Evolutionary conservation across 2,329 filamentous ascomycete genomes (phyloP).

Genomic region (Chalaropsis thielavioides): DNA sequence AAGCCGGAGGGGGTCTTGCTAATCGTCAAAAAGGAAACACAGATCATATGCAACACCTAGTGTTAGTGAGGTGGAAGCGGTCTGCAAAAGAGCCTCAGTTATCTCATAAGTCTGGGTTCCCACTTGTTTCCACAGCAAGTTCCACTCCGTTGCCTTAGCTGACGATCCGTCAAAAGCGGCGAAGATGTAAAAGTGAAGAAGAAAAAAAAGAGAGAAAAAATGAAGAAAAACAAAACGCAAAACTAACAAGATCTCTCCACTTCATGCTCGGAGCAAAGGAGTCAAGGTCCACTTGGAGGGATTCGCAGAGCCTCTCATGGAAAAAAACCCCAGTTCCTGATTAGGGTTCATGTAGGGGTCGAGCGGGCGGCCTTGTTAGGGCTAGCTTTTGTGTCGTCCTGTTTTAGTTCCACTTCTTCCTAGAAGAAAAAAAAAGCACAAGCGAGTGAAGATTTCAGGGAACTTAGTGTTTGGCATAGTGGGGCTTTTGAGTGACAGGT

Average conservation of each 20-base stretch:
- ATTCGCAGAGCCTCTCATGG: neutral
- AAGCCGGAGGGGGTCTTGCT: no score
- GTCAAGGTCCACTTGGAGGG: neutral
- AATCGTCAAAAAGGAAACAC: no score
- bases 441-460: no score
- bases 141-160: conserved; percentile 2
- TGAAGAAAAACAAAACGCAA: neutral
- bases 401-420: no score
- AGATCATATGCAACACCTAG: no score
- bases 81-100: conserved; percentile 3
- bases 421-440: no score
- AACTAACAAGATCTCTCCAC: neutral
- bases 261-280: no score
- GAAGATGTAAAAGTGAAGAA: neutral
- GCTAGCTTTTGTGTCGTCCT: no score
- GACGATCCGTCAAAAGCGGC: neutral
- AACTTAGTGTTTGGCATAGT: no score
- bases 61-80: neutral
- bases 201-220: neutral
- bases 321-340: neutral
- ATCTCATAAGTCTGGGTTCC: neutral
- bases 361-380: no score
- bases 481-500: no score
- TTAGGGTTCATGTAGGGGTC: neutral
- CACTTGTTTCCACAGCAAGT: conserved; percentile 6